A percentile compares a stretch with the other conserved stretches of the same genome.
phyloP scores from a whole-genome alignment of 768 basidiomycete genomes.

The Hericium alpestre region DNA sequence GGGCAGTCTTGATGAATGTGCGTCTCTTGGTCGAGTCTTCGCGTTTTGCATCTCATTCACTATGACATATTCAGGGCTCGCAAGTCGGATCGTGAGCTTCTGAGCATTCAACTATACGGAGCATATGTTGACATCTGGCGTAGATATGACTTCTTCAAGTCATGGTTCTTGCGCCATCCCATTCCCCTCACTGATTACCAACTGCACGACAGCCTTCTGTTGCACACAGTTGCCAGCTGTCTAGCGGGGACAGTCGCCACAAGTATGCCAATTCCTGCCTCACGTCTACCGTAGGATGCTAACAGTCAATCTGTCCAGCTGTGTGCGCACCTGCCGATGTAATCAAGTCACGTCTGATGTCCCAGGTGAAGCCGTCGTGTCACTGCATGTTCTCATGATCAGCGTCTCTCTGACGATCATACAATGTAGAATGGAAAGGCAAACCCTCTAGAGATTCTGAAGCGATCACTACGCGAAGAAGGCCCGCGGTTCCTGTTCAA shows the following conservation, averaged over 20 bases:
- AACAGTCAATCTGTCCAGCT: constrained; percentile 31
- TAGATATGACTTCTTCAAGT: constrained; percentile 75
- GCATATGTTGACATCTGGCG: neutral
- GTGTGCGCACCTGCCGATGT: constrained; percentile 75
- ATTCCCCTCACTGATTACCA: constrained; percentile 50
- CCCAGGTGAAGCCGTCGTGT: constrained; percentile 38
- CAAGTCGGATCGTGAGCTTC: constrained; percentile 73
- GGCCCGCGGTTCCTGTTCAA: constrained; percentile 74
- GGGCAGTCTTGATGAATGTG: constrained; percentile 72
- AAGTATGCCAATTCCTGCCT: constrained; percentile 34
- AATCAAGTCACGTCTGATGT: constrained; percentile 67
- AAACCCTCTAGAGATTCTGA: constrained; percentile 41
- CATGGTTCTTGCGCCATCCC: constrained; percentile 37
- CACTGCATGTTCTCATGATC: neutral
- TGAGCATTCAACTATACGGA: neutral
- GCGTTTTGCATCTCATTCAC: constrained; percentile 6
- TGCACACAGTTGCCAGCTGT: constrained; percentile 61
- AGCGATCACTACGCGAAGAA: constrained; percentile 55
- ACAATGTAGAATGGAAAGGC: constrained; percentile 37
- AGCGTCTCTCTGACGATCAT: neutral
- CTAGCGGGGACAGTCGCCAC: constrained; percentile 70
- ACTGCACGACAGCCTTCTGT: constrained; percentile 50
- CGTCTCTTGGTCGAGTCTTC: constrained; percentile 15
- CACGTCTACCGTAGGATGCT: neutral
- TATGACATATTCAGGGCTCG: constrained; percentile 40